Base-by-base conservation (phyloP, 805 yeast genomes). In the Ogataea trehalophila region DNA sequence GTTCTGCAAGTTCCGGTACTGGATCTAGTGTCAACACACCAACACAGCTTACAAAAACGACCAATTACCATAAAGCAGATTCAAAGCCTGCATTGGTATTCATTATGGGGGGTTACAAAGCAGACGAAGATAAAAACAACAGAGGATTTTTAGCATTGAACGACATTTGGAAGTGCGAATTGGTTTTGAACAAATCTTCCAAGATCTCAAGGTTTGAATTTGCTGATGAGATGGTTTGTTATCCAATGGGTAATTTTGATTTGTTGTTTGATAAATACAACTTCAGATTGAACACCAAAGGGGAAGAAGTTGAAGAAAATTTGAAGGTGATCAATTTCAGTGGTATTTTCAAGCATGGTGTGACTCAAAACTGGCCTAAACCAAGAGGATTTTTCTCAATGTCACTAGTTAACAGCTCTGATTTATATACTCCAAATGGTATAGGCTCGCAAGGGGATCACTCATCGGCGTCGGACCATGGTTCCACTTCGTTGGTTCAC, bases 91-190 rank as follows among this genome's bases (percentile, higher is more conserved):
- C 75, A 2, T 57, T 69, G 4, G 49, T 65, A 1, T 70, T 71
- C 37, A 67, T 76, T 5, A 71, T 75, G 69, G 82, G 82, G 18
- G 82, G 83, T 1, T 78, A 73, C 56, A 62, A 63, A 41, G 62
- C 66, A 39, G 51, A 43, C 16, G 70, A 63, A 44, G 66, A 66
- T 6, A 51, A 53, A 5, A 50, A 66, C 7, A 51, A 53, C 5
- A 50, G 48, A 20, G 15, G 48, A 4, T 75, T 36, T 50, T 60
- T 38, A 58, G 69, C 56, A 52, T 65, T 59, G 52, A 65, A 65
- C 51, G 69, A 66, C 43, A 41, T 63, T 22, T 65, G 70, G 70
- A 58, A 55, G 49, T 55, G 61, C 45, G 68, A 65, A 47, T 48
- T 70, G 6, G 59, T 65, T 23, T 48, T 63, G 68, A 40, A 67